Evolutionary conservation across 2,329 filamentous ascomycete genomes (phyloP).

Genomic region (Penicillium sp.): DNA sequence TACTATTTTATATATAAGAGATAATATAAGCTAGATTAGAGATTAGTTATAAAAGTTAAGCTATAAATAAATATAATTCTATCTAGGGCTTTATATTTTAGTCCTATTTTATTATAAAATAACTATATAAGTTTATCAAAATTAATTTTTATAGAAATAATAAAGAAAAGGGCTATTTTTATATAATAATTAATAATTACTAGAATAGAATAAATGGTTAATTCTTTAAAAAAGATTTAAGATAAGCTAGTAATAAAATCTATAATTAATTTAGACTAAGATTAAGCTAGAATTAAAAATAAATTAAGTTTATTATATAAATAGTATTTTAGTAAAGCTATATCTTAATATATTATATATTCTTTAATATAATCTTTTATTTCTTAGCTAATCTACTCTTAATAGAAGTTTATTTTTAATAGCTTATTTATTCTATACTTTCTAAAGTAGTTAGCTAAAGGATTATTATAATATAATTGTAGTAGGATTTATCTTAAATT

Average conservation of each 20-base stretch:
- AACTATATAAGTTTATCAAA: not conserved
- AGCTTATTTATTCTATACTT: too few species aligned
- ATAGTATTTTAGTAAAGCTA: too few species aligned
- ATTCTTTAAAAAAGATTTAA: too few species aligned
- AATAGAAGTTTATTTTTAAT: too few species aligned
- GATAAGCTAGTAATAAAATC: too few species aligned
- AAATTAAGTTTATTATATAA: not conserved
- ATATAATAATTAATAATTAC: not conserved
- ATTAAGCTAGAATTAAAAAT: not conserved
- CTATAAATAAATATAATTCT: not conserved
- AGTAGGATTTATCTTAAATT: too few species aligned
- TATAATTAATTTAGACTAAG: not conserved
- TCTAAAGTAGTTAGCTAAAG: too few species aligned
- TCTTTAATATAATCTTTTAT: not conserved
- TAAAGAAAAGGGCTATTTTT: too few species aligned
- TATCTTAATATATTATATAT: not conserved
- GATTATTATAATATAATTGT: too few species aligned
- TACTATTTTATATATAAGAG: too few species aligned
- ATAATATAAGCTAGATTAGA: not conserved
- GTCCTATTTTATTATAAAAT: not conserved
- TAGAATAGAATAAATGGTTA: too few species aligned
- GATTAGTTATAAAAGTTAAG: not conserved
- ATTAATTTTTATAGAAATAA: not conserved
- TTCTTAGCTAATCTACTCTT: not conserved
- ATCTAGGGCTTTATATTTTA: not conserved